Evolutionary conservation across 169 alveolate genomes (phyloP), one percentile per base, ranked within the genome.

Genomic region (Plasmodium cynomolgi): DNA sequence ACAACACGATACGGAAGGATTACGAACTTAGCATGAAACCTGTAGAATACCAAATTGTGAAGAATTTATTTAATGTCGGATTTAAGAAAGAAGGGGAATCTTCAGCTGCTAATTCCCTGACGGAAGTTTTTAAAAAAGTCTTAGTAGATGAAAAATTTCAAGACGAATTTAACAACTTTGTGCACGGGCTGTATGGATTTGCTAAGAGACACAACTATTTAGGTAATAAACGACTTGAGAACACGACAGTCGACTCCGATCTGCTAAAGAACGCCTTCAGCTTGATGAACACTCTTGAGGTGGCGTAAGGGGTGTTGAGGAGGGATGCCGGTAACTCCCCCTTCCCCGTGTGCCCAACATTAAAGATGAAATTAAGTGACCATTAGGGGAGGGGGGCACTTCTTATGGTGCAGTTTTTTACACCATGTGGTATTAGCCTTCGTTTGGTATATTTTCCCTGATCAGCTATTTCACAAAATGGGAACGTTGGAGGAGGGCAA

Each of bases 131-230:
- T 58, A 31, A 26, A 83, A 83, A 58, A 56, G 91, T 29, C 6
- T n/a, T 83, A 31, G 81, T 4, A 13, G 91, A 83, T 23, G 72
- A 83, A 39, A 58, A 29, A 83, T 83, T 31, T 62, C 91, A 41
- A 17, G 17, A 56, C 2, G 62, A 31, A n/a, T 83, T 83, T 15
- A 54, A 83, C 68, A 58, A 83, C 26, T 13, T 83, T 9, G 56
- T 83, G 26, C 20, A 83, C 13, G 91, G 91, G 58, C 9, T 83
- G 3, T 83, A 33, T 33, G 56, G 91, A 54, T 83, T 56, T 83
- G 91, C 91, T 17, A 83, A 83, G 33, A 74, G 91, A n/a, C 79
- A 83, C 56, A 83, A 29, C 41, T 58, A 83, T 33, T 58, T 83
- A 54, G 13, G 62, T 81, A 7, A 44, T 3, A 37, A 81, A 47